Evolutionary conservation across 2,329 filamentous ascomycete species (phyloP).

Genomic region (Xylaria sp.): DNA sequence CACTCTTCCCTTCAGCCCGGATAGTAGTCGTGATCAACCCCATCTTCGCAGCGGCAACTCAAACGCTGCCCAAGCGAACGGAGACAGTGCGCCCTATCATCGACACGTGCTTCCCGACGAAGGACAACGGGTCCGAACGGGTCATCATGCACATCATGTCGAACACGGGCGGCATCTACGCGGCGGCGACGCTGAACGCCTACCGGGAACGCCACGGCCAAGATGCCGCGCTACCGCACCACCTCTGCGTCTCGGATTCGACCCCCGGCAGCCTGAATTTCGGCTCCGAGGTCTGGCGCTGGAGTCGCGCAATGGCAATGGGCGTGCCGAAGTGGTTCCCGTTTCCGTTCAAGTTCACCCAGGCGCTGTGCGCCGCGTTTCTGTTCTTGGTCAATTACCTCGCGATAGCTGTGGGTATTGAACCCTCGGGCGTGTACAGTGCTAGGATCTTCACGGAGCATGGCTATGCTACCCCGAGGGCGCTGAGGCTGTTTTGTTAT

Average conservation of each 20-base stretch:
- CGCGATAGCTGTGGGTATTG: conserved; percentile 52
- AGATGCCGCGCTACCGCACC: conserved; percentile 57
- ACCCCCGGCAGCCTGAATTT: conserved; percentile 62
- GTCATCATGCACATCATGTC: conserved; percentile 67
- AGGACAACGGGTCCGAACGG: conserved; percentile 45
- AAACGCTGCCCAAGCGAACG: conserved; percentile 56
- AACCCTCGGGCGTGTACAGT: conserved; percentile 56
- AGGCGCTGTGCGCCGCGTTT: conserved; percentile 58
- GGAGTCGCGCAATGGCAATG: conserved; percentile 65
- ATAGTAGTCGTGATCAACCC: conserved; percentile 64
- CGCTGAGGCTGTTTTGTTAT: conserved; percentile 67
- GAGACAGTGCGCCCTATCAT: conserved; percentile 59
- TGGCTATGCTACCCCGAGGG: conserved; percentile 49
- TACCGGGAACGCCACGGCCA: conserved; percentile 54
- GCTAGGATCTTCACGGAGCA: conserved; percentile 53
- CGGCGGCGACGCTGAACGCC: conserved; percentile 60
- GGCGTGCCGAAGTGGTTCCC: conserved; percentile 60
- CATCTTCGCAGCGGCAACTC: conserved; percentile 60
- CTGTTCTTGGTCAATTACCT: conserved; percentile 53
- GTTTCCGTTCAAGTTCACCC: conserved; percentile 61
- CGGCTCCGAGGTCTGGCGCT: conserved; percentile 57
- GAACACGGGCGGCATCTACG: conserved; percentile 67
- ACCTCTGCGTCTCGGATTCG: conserved; percentile 63
- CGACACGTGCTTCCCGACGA: conserved; percentile 52
- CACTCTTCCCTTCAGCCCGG: conserved; percentile 61